These are phyloP conservation scores for Phytophthora capsici DNA, from an alignment of 352 stramenopile species.

Conservation along the genomic window DNA sequence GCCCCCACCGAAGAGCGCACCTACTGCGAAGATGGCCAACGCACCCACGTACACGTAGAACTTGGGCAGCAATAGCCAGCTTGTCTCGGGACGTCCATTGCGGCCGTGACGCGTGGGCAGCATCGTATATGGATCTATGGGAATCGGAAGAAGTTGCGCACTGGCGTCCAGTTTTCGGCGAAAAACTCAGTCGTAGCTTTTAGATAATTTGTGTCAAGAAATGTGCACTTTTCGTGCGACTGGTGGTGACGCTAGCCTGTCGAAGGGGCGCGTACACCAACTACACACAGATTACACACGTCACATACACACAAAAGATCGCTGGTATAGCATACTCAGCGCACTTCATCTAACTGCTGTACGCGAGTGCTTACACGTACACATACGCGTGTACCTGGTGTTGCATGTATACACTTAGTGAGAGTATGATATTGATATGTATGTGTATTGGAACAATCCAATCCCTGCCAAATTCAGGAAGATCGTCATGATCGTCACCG, in stretches of 20 bases:
- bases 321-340: too few relatives aligned
- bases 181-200: constrained; percentile 5
- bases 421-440: too few relatives aligned
- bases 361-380: background rate
- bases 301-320: background rate
- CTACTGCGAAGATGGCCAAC: constrained; percentile 68
- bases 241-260: constrained; percentile 8
- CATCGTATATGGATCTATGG: constrained; percentile 29
- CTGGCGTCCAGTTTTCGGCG: constrained; percentile 12
- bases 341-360: background rate
- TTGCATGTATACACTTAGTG: background rate
- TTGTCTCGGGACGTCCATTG: constrained; percentile 53
- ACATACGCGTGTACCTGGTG: too few relatives aligned
- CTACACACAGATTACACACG: background rate
- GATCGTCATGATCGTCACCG: constrained; percentile 16
- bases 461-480: constrained; percentile 10
- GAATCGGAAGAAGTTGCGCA: constrained; percentile 20
- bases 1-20: constrained; percentile 69
- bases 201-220: constrained; percentile 5
- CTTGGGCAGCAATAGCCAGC: constrained; percentile 76
- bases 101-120: constrained; percentile 44
- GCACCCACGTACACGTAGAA: constrained; percentile 76
- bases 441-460: background rate
- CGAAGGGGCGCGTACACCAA: constrained; percentile 21
- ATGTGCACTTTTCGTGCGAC: background rate